Base-by-base conservation (phyloP, 495 filamentous ascomycete species). In the Aspergillus sparsus region DNA sequence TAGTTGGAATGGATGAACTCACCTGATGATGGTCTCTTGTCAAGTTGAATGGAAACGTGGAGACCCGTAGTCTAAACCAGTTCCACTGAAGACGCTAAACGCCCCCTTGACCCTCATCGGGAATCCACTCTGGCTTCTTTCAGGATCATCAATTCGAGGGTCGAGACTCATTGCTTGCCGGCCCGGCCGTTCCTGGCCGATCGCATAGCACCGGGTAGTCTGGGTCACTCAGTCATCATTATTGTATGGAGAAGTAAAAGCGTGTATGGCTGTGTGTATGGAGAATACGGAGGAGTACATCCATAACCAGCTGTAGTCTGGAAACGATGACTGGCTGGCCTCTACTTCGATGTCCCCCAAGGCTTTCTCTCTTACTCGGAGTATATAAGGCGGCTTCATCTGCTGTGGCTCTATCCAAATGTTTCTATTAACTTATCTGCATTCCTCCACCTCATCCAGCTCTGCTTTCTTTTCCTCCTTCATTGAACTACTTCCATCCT, bases 111-210 rank as follows among this genome's bases (percentile, higher is more conserved):
- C 37, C 11, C 37, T 41, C 45, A 12, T 47, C 45, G 8, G 16
- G 8, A 16, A 47, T 47, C 45, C 45, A 47, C 55, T 33, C 18
- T 34, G n/a, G 41, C 18, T 39, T 47, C 49, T 35, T 46, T 39
- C 8, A 32, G 54, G 62, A 65, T 58, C 53, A 42, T 49, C 53
- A 49, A 53, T 31, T 42, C 49, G 18, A 50, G 52, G 42, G 51
- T 62, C 59, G 18, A 50, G 63, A 66, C 55, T 65, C 55, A 8
- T 21, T 10, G 15, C 53, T 62, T 55, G 60, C 60, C 63, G 63
- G 63, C 61, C 59, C 57, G 55, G 52, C 58, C 62, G 66, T 68
- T 50, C 63, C 66, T 68, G 62, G 66, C 66, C 61, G 63, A 68
- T 65, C 66, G 66, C 63, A 65, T 68, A 68, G 58, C 60, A 61